Percentiles rank a stretch among this genome's conserved stretches.
phyloP scores from a whole-genome alignment of 441 rosid species.

The Metrosideros polymorpha region DNA sequence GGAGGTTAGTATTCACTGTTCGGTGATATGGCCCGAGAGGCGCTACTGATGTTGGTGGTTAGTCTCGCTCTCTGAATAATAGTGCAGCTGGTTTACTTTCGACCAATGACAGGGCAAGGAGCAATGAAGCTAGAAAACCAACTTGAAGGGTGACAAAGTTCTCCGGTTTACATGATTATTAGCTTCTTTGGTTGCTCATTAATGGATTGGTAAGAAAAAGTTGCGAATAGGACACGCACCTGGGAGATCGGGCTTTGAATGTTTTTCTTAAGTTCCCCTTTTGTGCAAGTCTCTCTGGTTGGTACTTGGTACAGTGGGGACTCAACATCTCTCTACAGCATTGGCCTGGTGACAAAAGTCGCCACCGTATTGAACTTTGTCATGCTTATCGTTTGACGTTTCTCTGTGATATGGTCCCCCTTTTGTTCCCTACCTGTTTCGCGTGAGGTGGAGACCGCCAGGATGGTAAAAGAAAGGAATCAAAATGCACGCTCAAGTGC shows the following conservation, averaged over 20 bases:
- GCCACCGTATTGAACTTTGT: neutral
- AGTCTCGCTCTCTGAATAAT: neutral
- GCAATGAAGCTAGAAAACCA: neutral
- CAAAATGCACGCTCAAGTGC: neutral
- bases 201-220: neutral
- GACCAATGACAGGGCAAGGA: neutral
- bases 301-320: neutral
- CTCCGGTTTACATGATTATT: neutral
- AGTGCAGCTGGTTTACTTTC: neutral
- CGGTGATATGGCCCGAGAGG: neutral
- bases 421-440: too few species aligned
- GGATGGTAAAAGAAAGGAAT: neutral
- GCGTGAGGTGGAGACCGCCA: neutral
- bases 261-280: neutral
- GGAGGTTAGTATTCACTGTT: neutral
- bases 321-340: neutral
- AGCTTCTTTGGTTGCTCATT: neutral
- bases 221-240: neutral
- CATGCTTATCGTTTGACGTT: neutral
- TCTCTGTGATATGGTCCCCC: neutral
- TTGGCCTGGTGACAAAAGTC: neutral
- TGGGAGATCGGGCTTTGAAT: neutral
- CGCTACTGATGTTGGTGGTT: neutral
- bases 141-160: neutral
- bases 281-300: neutral